Conservation (phyloP, 2,329 filamentous ascomycete species). For the Paramyrothecium sp. region DNA sequence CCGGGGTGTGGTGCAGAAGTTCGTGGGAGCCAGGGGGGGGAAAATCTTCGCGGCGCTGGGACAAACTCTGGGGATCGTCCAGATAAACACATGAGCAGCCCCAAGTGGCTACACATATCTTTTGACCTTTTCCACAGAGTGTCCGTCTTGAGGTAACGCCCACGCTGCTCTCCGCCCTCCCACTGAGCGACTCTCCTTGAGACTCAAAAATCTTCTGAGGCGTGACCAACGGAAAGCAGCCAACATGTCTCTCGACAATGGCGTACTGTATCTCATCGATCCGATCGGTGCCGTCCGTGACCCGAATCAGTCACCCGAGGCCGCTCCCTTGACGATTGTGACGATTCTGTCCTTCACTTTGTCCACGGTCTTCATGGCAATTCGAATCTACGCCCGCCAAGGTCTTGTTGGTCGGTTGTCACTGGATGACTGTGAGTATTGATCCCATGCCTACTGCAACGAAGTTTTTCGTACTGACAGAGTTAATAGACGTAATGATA, state of each 20-base stretch:
- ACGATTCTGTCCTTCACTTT: conserved; percentile 6
- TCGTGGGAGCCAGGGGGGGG: no score
- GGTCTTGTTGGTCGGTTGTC: conserved; percentile 4
- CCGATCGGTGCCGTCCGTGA: conserved; percentile 8
- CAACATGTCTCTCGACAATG: conserved; percentile 9
- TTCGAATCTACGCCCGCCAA: conserved; percentile 8
- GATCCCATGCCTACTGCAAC: not conserved
- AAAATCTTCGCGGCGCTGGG: no score
- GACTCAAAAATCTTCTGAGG: not conserved
- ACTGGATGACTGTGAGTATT: conserved; percentile 8
- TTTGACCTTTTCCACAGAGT: no score
- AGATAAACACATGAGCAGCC: no score
- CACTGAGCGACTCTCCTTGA: no score
- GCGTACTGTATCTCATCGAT: conserved; percentile 3
- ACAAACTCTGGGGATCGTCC: no score
- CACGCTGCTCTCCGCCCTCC: no score
- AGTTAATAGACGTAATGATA: not conserved
- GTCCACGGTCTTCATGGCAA: conserved; percentile 6
- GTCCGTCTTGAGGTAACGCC: no score
- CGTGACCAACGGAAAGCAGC: not conserved
- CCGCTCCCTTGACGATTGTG: conserved; percentile 3
- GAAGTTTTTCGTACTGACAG: not conserved
- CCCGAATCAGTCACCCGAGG: conserved; percentile 3
- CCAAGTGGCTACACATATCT: no score
- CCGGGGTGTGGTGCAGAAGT: no score